Percentiles rank a stretch among this genome's conserved stretches.
phyloP scores from a whole-genome alignment of 2,329 filamentous ascomycete genomes.

The Sclerotinia subarctica region DNA sequence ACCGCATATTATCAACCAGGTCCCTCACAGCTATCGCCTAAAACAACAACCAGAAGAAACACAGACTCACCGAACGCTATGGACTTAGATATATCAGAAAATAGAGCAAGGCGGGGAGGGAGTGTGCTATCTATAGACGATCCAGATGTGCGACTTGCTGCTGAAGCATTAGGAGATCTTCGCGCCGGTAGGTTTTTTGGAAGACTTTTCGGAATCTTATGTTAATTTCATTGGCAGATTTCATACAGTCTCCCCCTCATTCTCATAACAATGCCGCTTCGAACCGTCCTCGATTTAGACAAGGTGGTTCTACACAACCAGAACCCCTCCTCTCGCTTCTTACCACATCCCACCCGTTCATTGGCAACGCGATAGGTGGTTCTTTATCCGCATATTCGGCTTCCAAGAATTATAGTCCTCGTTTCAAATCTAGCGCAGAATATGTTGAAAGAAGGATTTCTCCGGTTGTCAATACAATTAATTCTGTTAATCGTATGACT shows the following conservation, averaged over 20 bases:
- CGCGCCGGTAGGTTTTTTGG: slow-evolving; percentile 58
- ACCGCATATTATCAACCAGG: slow-evolving; percentile 38
- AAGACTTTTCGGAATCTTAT: slow-evolving; percentile 3
- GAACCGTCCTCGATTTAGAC: slow-evolving; percentile 41
- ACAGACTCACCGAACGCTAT: slow-evolving; percentile 34
- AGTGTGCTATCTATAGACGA: slow-evolving; percentile 52
- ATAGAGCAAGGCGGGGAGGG: slow-evolving; percentile 33
- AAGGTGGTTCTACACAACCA: slow-evolving; percentile 42
- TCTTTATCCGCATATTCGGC: slow-evolving; percentile 82
- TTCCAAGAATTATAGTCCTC: slow-evolving; percentile 86
- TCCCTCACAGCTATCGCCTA: slow-evolving; percentile 36
- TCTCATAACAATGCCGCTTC: slow-evolving; percentile 28
- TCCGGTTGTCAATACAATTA: slow-evolving; percentile 82
- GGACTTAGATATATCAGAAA: slow-evolving; percentile 37
- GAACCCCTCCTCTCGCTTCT: slow-evolving; percentile 85
- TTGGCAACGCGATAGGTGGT: slow-evolving; percentile 80
- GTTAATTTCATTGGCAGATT: slow-evolving; percentile 48
- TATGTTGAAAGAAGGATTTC: slow-evolving; percentile 86
- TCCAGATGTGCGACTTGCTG: slow-evolving; percentile 66
- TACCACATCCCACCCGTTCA: slow-evolving; percentile 81
- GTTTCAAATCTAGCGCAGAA: slow-evolving; percentile 84
- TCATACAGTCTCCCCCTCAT: slow-evolving; percentile 59
- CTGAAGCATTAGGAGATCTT: slow-evolving; percentile 72
- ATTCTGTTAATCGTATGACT: slow-evolving; percentile 76
- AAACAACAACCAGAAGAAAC: slow-evolving; percentile 25